Percentiles rank a stretch among this genome's conserved stretches.
These are phyloP conservation scores for Phytophthora palmivora DNA, from an alignment of 352 stramenopile species.

Conservation along the genomic window DNA sequence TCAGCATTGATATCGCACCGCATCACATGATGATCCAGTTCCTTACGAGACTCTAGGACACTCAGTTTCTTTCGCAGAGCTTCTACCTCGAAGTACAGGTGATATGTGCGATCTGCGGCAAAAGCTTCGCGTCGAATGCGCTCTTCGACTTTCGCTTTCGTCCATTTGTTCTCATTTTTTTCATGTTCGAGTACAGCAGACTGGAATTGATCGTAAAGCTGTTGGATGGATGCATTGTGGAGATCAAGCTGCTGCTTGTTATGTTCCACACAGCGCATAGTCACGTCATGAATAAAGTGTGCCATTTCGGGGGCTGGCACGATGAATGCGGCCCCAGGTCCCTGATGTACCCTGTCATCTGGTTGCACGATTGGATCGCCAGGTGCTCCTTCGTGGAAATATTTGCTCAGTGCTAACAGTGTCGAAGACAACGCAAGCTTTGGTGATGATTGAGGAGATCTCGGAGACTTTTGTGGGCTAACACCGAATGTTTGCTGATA, in stretches of 20 bases:
- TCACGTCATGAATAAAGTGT: slow-evolving; percentile 18
- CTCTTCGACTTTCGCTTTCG: slow-evolving; percentile 33
- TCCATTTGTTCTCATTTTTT: slow-evolving; percentile 14
- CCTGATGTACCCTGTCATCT: neutral
- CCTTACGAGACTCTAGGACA: slow-evolving; percentile 32
- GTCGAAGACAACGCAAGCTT: slow-evolving; percentile 3
- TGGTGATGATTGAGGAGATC: neutral
- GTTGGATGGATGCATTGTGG: slow-evolving; percentile 13
- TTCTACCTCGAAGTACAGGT: slow-evolving; percentile 53
- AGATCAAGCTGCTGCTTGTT: slow-evolving; percentile 33
- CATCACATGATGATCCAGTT: slow-evolving; percentile 51
- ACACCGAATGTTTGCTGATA: slow-evolving; percentile 8
- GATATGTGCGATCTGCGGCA: slow-evolving; percentile 47
- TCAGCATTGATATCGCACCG: slow-evolving; percentile 53
- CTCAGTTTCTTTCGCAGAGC: slow-evolving; percentile 40
- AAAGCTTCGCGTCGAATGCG: slow-evolving; percentile 50
- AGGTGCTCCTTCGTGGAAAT: slow-evolving; percentile 10
- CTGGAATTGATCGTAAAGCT: slow-evolving; percentile 23
- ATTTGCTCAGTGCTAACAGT: slow-evolving; percentile 25
- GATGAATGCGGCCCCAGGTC: slow-evolving; percentile 13
- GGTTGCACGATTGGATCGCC: neutral
- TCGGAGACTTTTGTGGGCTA: neutral
- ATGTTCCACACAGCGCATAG: slow-evolving; percentile 15
- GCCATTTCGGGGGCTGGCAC: slow-evolving; percentile 33
- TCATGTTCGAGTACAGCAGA: slow-evolving; percentile 5